phyloP scores from a whole-genome alignment of 176 grass and related monocot genomes.

The Oryza punctata region DNA sequence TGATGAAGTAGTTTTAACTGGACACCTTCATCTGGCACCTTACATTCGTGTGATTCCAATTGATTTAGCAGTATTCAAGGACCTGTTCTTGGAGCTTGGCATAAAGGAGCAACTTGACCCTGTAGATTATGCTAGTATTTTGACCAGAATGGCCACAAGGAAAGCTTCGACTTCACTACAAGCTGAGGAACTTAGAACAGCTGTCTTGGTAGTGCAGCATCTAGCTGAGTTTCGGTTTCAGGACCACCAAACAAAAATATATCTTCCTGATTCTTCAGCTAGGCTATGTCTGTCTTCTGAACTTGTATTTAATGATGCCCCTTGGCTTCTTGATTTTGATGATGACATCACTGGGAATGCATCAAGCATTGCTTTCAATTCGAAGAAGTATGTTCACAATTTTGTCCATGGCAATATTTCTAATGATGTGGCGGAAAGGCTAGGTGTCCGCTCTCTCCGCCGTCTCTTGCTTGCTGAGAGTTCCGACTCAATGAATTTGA shows the following conservation, averaged over 20 bases:
- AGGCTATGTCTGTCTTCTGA: constrained; percentile 83
- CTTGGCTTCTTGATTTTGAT: constrained; percentile 82
- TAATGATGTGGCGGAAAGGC: constrained; percentile 91
- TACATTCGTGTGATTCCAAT: constrained; percentile 96
- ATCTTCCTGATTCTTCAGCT: constrained; percentile 88
- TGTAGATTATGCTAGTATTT: constrained; percentile 86
- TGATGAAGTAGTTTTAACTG: constrained; percentile 92
- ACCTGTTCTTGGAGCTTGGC: constrained; percentile 91
- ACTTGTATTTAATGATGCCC: constrained; percentile 97
- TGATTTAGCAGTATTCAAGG: constrained; percentile 95
- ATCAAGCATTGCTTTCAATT: constrained; percentile 57
- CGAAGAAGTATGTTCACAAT: constrained; percentile 76
- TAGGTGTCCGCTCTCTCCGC: constrained; percentile 92
- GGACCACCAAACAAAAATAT: constrained; percentile 76
- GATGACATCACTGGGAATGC: constrained; percentile 51
- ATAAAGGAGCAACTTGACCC: constrained; percentile 79
- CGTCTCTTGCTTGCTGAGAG: constrained; percentile 95
- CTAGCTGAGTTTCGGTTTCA: constrained; percentile 83
- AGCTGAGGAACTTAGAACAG: constrained; percentile 75
- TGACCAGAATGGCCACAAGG: constrained; percentile 77
- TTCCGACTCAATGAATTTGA: constrained; percentile 97
- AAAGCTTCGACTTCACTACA: constrained; percentile 73
- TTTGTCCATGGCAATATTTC: constrained; percentile 99
- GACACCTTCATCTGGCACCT: constrained; percentile 88
- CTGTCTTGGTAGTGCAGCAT: constrained; percentile 86